Percentiles rank a stretch among this genome's conserved stretches.
Conservation (phyloP, 768 basidiomycete species). For the Russula vinacea region DNA sequence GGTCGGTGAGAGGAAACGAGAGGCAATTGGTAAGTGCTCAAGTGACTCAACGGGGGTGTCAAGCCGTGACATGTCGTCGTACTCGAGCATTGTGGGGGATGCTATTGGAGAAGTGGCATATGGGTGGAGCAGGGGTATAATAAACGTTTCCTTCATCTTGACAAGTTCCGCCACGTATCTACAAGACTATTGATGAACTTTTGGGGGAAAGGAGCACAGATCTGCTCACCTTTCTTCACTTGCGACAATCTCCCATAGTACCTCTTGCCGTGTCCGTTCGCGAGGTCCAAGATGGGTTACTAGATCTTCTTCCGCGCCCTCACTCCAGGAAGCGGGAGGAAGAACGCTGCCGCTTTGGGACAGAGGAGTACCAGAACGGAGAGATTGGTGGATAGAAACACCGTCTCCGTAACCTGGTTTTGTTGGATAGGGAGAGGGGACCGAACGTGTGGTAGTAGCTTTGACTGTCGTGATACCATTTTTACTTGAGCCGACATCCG, state of each 20-base stretch:
- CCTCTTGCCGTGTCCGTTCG: slow-evolving; percentile 94
- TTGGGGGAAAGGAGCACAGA: slow-evolving; percentile 23
- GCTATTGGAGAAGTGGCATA: slow-evolving; percentile 58
- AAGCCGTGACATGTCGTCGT: slow-evolving; percentile 60
- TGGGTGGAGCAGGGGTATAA: slow-evolving; percentile 85
- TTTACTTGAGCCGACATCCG: slow-evolving; percentile 52
- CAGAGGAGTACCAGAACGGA: slow-evolving; percentile 80
- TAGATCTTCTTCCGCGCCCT: slow-evolving; percentile 90
- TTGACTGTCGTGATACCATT: slow-evolving; percentile 44
- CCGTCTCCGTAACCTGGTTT: slow-evolving; percentile 44
- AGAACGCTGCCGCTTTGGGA: slow-evolving; percentile 72
- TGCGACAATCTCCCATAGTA: slow-evolving; percentile 93
- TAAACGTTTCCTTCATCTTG: slow-evolving; percentile 92
- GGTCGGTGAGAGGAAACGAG: slow-evolving; percentile 80
- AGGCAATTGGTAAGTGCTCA: slow-evolving; percentile 83
- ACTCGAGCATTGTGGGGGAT: slow-evolving; percentile 58
- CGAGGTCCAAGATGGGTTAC: slow-evolving; percentile 90
- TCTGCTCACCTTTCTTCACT: slow-evolving; percentile 83
- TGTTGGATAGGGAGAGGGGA: slow-evolving; percentile 59
- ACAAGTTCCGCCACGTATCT: slow-evolving; percentile 91
- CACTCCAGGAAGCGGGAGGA: slow-evolving; percentile 84
- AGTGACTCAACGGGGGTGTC: slow-evolving; percentile 68
- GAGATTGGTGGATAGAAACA: slow-evolving; percentile 55
- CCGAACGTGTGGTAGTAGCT: slow-evolving; percentile 60
- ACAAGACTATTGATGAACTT: slow-evolving; percentile 18